Evolutionary conservation across 2,329 filamentous ascomycete genomes (phyloP), one percentile per base, ranked within the genome.

Genomic region (Coniochaeta pulveracea): DNA sequence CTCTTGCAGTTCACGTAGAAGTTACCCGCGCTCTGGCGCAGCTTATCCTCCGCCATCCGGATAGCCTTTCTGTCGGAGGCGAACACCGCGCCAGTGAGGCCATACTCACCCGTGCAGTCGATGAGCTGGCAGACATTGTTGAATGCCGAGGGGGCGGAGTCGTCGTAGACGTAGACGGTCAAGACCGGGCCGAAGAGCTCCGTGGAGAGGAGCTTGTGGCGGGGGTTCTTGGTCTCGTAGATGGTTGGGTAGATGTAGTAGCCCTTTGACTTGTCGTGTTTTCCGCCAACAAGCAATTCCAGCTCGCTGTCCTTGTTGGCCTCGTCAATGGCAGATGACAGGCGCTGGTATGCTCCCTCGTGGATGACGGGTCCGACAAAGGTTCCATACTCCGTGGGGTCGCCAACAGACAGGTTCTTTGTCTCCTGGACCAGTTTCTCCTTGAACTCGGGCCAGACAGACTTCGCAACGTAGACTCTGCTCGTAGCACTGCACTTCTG

Each of bases 31-130:
- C 66, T 55, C 44, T 71, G 66, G 26, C 66, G 60, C 16, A 74
- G 59, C 11, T 54, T 54, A 15, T 65, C 57, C 49, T 70, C 63
- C 1, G 68, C 69, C 36, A 66, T 52, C 3, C 62, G 59, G 22
- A 69, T 58, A 7, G 63, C 67, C 10, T 47, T 47, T 1, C 60
- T 61, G 43, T 68, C 63, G 6, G 57, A 54, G 23, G 64, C 64
- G 44, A 70, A 70, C 30, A 70, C 56, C 4, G 61, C 54, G 7
- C 66, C 66, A 2, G 66, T 69, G 33, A 70, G 49, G 4, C 47
- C 51, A 53, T 93, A 93, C 47, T 83, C 80, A 37, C 75, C 77
- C 2, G 82, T 82, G 5, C 57, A 51, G 57, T 89, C 81, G 36
- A 88, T 76, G 31, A 79, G 57, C 50, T 69, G 60, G 59, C 76